These are phyloP conservation scores for Cicer arietinum DNA, from an alignment of 306 rosid species.

Conservation along the genomic window DNA sequence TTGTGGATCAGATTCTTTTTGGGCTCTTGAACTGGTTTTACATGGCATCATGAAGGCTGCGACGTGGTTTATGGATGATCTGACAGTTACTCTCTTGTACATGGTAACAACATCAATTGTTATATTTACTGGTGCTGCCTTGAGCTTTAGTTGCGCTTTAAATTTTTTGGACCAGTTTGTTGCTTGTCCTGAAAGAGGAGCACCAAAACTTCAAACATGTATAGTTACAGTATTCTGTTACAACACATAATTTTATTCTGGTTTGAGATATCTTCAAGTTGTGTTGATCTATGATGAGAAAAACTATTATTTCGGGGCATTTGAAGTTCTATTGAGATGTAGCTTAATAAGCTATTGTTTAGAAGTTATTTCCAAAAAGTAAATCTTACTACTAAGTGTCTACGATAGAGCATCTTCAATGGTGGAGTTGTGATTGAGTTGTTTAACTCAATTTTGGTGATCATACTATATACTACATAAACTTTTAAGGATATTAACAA, in stretches of 20 bases:
- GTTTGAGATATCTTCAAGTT: constrained; percentile 37
- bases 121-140: constrained; percentile 54
- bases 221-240: constrained; percentile 58
- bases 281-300: background rate
- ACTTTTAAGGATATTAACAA: too few species aligned
- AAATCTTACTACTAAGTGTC: background rate
- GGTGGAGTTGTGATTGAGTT: too few species aligned
- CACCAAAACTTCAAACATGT: constrained; percentile 61
- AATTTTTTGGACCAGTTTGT: constrained; percentile 42
- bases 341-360: background rate
- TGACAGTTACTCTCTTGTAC: constrained; percentile 59
- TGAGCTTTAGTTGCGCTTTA: constrained; percentile 42
- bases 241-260: constrained; percentile 50
- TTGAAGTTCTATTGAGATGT: background rate
- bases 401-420: too few species aligned
- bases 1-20: constrained; percentile 46
- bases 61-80: constrained; percentile 48
- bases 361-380: background rate
- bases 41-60: constrained; percentile 31
- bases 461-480: too few species aligned
- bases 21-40: constrained; percentile 44
- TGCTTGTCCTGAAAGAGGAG: constrained; percentile 45
- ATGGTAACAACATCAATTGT: constrained; percentile 55
- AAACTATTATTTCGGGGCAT: background rate
- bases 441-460: too few species aligned